Conservation (phyloP, 2,329 filamentous ascomycete genomes). For the Venturia effusa region DNA sequence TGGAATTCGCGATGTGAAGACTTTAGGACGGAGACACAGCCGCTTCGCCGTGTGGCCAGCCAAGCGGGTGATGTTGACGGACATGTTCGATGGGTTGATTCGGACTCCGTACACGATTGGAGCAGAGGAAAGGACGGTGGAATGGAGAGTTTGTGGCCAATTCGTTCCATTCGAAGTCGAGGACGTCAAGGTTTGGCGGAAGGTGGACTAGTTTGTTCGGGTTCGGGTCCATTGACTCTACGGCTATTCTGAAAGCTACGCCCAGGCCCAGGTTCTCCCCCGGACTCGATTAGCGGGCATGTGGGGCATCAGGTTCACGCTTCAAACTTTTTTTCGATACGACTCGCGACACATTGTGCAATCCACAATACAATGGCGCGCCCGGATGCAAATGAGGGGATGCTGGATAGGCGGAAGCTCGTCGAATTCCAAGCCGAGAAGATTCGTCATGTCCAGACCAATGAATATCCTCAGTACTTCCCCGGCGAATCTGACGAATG, state of each 20-base stretch:
- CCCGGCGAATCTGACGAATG: slow-evolving; percentile 50
- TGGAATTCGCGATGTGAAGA: neutral
- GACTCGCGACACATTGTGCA: neutral
- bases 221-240: no score
- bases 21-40: slow-evolving; percentile 45
- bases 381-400: slow-evolving; percentile 17
- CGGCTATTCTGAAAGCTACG: neutral
- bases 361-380: slow-evolving; percentile 22
- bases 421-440: slow-evolving; percentile 84
- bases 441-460: slow-evolving; percentile 78
- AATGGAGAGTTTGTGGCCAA: slow-evolving; percentile 9
- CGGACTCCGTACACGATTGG: slow-evolving; percentile 11
- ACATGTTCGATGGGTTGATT: slow-evolving; percentile 42
- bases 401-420: slow-evolving; percentile 57
- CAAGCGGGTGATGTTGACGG: slow-evolving; percentile 59
- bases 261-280: neutral
- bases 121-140: neutral
- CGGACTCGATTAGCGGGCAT: no score
- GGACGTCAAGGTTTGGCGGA: neutral
- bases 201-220: neutral
- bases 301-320: neutral
- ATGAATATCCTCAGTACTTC: slow-evolving; percentile 85
- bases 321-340: neutral
- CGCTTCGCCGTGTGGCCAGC: slow-evolving; percentile 61
- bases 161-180: neutral